Base-by-base conservation (phyloP, 108 stramenopile species). In the Cyclotella cryptica region DNA sequence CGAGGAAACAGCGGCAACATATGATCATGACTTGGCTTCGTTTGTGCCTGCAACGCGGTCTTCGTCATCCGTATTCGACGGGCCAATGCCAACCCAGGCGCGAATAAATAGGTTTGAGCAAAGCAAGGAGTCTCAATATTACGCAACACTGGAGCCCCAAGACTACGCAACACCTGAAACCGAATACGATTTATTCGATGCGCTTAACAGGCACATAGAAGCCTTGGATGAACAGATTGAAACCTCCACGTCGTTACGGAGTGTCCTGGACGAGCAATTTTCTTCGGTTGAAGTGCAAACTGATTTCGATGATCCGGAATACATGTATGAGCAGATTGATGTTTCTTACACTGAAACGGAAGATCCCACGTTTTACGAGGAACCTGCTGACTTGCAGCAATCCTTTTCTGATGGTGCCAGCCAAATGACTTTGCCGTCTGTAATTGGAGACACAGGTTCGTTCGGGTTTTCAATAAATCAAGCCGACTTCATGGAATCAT, bases 141-240 rank as follows among this genome's bases (percentile, higher is more conserved):
- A 55, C 24, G 24, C 24, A 22, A 26, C 55, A 55, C n/a, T 24
- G 55, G 13, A 55, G 24, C 24, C 55, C 4, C 19, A 22, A 24
- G 55, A 55, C 24, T n/a, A 24, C 8, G 9, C 61, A 10, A 19
- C 61, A 18, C 35, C 29, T 40, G 35, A 40, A 11, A 5, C 40
- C 39, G 61, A 26, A 18, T 41, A 42, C 39, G 61, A 62, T 62
- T 62, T 68, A 43, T 60, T 68, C 47, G 75, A 58, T 39, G 75
- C 75, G 0, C 47, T 76, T n/a, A 65, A 76, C 53, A 55, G 47
- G 43, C 67, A 61, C 13, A 59, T 76, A 11, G 52, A 54, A 46
- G 75, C 75, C 19, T 27, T 76, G 29, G 67, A 68, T 51, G 51
- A 60, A 10, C 57, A 68, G n/a, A 68, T 76, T 39, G 43, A 68